Base-by-base conservation (phyloP, 2,329 filamentous ascomycete genomes). In the Ophiostoma angusticollis region DNA sequence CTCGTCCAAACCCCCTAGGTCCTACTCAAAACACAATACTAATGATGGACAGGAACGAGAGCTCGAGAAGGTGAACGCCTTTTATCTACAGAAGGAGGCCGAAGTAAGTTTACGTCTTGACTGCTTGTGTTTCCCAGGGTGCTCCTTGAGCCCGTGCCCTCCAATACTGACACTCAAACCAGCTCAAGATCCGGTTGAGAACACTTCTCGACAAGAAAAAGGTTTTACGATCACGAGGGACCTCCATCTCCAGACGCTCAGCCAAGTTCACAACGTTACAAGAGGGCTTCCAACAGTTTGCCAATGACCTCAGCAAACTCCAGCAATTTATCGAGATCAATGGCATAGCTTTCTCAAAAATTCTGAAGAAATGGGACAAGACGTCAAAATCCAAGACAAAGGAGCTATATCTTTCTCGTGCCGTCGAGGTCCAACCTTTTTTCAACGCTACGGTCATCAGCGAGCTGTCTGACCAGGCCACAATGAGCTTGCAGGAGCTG, bases 361-460 rank as follows among this genome's bases (percentile, higher is more conserved):
- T 98, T 43, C 65, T 98, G 47, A 98, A 98, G 64, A 98, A 98
- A 74, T 98, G 91, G 91, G 91, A 98, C 63, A 98, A 98, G 72
- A 95, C 87, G 1, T 95, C 89, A 50, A 98, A 96, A 70, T 96
- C 89, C 37, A 89, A 89, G 59, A 95, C 91, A 43, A 98, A 98
- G 60, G 91, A 96, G 62, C 73, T 96, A 29, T 98, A 96, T 56
- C 77, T 98, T 25, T 93, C 93, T 9, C 74, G 91, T 44, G 91
- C 91, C 8, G 89, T 98, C 46, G 91, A 98, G 59, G 87, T 96
- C 7, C 91, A 96, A 54, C 91, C 91, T 6, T 96, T 93, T 59
- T 98, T 96, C 70, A 96, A 98, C 59, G 80, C 89, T 32, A 84
- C 93, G 48, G 86, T 96, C 50, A 93, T 98, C 54, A 93, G 87